A percentile compares a stretch with the other conserved stretches of the same genome.
phyloP scores from a whole-genome alignment of 2,329 filamentous ascomycete genomes.

The Pseudogymnoascus sp. region DNA sequence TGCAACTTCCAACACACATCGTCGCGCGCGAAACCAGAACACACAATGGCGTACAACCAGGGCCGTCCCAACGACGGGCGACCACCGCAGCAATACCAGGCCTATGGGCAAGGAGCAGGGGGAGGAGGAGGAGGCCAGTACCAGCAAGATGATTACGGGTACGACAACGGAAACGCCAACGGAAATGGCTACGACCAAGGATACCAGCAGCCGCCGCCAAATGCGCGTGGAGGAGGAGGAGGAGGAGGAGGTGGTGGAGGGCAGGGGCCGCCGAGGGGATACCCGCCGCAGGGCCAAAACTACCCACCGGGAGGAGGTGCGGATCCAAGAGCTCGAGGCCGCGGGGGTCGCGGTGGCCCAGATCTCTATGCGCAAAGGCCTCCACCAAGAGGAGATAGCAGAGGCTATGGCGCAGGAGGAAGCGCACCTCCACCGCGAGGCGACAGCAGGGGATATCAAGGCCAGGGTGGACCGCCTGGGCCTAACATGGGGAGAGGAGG shows the following conservation, averaged over 20 bases:
- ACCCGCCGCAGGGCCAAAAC: constrained; percentile 3
- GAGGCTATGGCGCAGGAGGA: background rate
- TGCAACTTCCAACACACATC: background rate
- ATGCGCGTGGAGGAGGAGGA: background rate
- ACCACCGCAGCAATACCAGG: background rate
- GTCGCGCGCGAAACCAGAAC: background rate
- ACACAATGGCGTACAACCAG: constrained; percentile 1
- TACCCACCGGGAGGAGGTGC: background rate
- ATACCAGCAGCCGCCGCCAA: constrained; percentile 5
- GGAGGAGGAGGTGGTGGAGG: background rate
- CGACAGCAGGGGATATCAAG: background rate
- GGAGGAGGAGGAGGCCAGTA: background rate
- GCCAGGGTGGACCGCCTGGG: background rate
- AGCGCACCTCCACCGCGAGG: background rate
- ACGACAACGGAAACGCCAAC: background rate
- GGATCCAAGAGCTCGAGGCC: background rate
- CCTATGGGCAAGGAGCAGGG: background rate
- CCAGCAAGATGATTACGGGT: background rate
- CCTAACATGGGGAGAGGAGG: constrained; percentile 4
- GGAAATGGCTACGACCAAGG: background rate
- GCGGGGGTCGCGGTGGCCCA: background rate
- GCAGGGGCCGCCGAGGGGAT: background rate
- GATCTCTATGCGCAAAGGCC: background rate
- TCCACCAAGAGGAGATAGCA: background rate
- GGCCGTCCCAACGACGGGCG: background rate